phyloP scores from a whole-genome alignment of 148 eudicot species.

The Vaccinium vitisidaea region DNA sequence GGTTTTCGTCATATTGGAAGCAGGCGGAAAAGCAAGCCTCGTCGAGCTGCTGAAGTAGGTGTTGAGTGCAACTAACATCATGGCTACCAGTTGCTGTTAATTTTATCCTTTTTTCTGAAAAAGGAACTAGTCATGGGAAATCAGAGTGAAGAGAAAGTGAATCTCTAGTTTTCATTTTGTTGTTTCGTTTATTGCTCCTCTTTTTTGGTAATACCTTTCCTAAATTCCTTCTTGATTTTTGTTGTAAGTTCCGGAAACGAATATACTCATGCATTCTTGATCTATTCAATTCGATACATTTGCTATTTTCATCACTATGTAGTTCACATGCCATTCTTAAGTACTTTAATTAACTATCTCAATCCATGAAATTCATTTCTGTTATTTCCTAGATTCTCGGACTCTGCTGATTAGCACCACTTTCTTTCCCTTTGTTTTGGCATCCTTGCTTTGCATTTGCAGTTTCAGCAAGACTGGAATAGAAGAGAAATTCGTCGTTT shows the following conservation, averaged over 20 bases:
- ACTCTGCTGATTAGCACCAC: background rate
- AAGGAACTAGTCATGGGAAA: background rate
- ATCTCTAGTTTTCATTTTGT: conserved; percentile 11
- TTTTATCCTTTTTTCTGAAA: background rate
- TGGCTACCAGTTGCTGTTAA: conserved; percentile 9
- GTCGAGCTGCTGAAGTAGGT: conserved; percentile 82
- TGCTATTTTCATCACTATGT: background rate
- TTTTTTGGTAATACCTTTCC: conserved; percentile 18
- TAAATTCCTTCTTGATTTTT: conserved; percentile 14
- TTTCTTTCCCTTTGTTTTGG: background rate
- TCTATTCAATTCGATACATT: conserved; percentile 12
- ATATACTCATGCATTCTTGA: background rate
- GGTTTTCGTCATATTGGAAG: conserved; percentile 68
- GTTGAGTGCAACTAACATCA: conserved; percentile 49
- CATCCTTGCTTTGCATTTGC: background rate
- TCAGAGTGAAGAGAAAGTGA: conserved; percentile 5
- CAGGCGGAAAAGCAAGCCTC: conserved; percentile 81
- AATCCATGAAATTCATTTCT: background rate
- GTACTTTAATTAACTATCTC: background rate
- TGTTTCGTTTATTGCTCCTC: conserved; percentile 15
- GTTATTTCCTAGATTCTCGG: background rate
- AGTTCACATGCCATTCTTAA: background rate
- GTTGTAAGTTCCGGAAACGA: conserved; percentile 7
- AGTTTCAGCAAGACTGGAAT: background rate
- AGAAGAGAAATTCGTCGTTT: background rate